Percentiles rank a stretch among this genome's conserved stretches.
These are phyloP conservation scores for Trichophyton mentagrophytes DNA, from an alignment of 2,329 filamentous ascomycete species.

Conservation along the genomic window DNA sequence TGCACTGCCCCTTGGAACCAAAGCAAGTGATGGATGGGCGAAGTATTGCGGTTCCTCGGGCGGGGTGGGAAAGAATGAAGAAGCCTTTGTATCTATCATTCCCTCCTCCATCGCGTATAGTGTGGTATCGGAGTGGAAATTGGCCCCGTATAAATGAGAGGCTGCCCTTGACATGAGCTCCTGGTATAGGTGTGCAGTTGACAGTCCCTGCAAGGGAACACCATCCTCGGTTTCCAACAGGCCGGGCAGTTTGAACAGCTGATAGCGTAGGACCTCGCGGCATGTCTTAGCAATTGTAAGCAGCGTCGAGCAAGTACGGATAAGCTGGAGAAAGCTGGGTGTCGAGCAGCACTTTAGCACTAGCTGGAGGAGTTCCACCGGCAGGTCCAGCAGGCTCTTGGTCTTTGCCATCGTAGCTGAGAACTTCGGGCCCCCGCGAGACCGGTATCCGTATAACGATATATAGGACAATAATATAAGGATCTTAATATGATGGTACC, in stretches of 20 bases:
- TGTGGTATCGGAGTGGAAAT: constrained; percentile 22
- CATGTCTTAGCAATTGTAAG: constrained; percentile 24
- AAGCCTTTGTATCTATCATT: constrained; percentile 25
- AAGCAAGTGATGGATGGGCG: neutral
- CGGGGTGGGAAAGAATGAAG: constrained; percentile 12
- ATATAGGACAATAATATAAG: too few relatives aligned
- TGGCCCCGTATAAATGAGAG: constrained; percentile 25
- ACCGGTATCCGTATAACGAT: too few relatives aligned
- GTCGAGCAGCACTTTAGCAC: constrained; percentile 25
- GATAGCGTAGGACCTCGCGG: constrained; percentile 26
- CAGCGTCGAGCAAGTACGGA: constrained; percentile 25
- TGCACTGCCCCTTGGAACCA: constrained; percentile 6
- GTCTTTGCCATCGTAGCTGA: neutral
- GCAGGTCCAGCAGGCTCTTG: constrained; percentile 15
- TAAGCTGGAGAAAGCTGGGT: constrained; percentile 27
- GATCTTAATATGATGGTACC: too few relatives aligned
- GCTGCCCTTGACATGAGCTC: constrained; percentile 22
- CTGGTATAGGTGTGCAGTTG: constrained; percentile 20
- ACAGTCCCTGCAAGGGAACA: constrained; percentile 12
- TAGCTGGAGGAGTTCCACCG: constrained; percentile 32
- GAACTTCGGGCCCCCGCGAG: too few relatives aligned
- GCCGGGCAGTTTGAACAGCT: constrained; percentile 23
- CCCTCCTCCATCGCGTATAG: constrained; percentile 18
- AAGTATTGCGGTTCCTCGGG: neutral
- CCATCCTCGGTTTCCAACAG: neutral